These are phyloP conservation scores for Skeletonema grethae DNA, from an alignment of 108 stramenopile species.

Conservation along the genomic window DNA sequence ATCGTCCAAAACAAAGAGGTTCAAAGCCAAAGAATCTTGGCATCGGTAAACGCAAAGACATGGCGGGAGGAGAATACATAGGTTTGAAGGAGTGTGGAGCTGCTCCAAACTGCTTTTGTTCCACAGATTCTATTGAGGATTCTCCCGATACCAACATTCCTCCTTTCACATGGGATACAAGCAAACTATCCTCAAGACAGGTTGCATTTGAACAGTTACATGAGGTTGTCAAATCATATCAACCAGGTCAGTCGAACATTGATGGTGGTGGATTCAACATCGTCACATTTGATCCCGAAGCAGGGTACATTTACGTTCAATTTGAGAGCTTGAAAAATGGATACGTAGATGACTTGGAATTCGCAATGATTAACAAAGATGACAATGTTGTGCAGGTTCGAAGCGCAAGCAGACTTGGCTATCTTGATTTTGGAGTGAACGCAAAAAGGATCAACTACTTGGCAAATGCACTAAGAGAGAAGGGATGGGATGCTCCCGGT, in stretches of 20 bases:
- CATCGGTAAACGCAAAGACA: conserved; percentile 57
- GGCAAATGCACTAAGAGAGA: conserved; percentile 56
- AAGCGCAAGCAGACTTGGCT: conserved; percentile 75
- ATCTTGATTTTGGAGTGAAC: conserved; percentile 87
- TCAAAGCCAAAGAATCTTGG: conserved; percentile 79
- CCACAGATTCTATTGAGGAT: conserved; percentile 64
- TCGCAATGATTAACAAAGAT: conserved; percentile 50
- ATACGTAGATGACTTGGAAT: conserved; percentile 77
- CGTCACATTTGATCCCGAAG: conserved; percentile 61
- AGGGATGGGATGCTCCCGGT: conserved; percentile 80
- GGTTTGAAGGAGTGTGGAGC: conserved; percentile 77
- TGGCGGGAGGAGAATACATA: conserved; percentile 70
- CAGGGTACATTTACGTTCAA: conserved; percentile 65
- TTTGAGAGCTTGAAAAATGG: conserved; percentile 87
- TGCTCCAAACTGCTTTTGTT: conserved; percentile 90
- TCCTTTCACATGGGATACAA: conserved; percentile 63
- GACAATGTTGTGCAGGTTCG: conserved; percentile 66
- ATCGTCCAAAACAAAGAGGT: conserved; percentile 82
- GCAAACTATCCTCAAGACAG: conserved; percentile 30
- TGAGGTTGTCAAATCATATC: conserved; percentile 62
- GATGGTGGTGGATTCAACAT: conserved; percentile 91
- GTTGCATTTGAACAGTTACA: conserved; percentile 67
- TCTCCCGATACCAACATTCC: conserved; percentile 76
- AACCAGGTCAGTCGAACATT: conserved; percentile 76
- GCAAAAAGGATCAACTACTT: conserved; percentile 82